Evolutionary conservation across 2,329 filamentous ascomycete genomes (phyloP), one percentile per base, ranked within the genome.

Genomic region (Podosphaera xanthii): DNA sequence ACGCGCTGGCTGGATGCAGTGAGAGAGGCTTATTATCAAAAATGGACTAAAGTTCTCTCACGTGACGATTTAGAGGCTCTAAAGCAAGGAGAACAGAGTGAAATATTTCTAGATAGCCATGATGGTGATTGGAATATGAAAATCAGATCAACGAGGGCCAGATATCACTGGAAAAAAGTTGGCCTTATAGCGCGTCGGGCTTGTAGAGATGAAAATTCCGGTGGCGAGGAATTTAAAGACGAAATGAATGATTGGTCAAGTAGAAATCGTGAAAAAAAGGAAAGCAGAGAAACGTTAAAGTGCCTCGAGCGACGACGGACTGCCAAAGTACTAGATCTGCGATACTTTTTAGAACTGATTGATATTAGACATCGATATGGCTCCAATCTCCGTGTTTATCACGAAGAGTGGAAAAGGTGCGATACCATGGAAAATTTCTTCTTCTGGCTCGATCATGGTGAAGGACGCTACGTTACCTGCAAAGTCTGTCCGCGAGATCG

Each of bases 361-460:
- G 86, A 92, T 68, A 72, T 82, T 54, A 90, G 94, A 70, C 89
- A 96, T 68, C 80, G 89, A 3, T 94, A 95, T 67, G 90, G 89
- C 3, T 84, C 82, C 59, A 94, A 92, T 64, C 71, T 95, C 57
- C 77, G 86, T 38, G 78, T 80, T 38, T 96, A 95, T 65, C 90
- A 96, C 67, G 79, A 81, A 61, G 81, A 86, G 63, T 96, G 90
- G 90, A 88, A 88, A 69, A 80, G 78, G 61, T 75, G 80, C 1
- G 75, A 86, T 35, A 91, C 87, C 0, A 79, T 81, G 3, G 84
- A 95, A 69, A 94, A 92, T 68, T 96, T 90, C 76, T 95, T 95
- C 70, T 91, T 89, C 71, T 95, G 90, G 89, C 75, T 95, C 1
- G 90, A 96, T 68, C 76, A 85, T 60, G 90, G 90, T 4, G 83